phyloP scores from a whole-genome alignment of 495 filamentous ascomycete genomes.

The Neurospora hispaniola region DNA sequence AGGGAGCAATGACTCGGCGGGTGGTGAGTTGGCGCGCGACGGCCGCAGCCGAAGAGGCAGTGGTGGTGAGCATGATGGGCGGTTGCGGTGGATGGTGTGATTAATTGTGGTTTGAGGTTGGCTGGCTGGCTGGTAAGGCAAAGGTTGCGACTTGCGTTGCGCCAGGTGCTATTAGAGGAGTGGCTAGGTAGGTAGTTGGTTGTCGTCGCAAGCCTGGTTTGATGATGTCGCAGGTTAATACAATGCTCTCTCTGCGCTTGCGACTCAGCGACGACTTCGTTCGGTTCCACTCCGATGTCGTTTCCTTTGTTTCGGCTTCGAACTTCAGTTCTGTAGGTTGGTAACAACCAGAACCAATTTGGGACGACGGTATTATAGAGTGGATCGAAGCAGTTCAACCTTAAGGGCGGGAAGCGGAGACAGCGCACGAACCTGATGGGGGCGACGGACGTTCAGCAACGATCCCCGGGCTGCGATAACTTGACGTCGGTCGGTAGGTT shows the following conservation, averaged over 20 bases:
- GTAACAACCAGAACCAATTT: no score
- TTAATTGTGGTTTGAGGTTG: neutral
- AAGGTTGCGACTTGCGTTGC: no score
- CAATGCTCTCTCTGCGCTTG: no score
- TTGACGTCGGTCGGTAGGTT: constrained; percentile 13
- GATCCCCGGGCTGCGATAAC: constrained; percentile 20
- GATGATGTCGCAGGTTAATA: no score
- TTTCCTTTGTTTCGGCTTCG: no score
- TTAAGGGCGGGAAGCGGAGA: neutral
- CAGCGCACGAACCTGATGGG: constrained; percentile 7
- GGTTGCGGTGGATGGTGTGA: neutral
- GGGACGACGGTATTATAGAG: neutral
- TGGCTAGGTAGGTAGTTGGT: no score
- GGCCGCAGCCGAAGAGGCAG: constrained; percentile 19
- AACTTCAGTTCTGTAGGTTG: no score
- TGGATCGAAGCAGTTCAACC: neutral
- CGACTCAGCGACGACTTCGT: no score
- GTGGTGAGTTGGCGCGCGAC: constrained; percentile 29
- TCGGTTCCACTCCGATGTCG: no score
- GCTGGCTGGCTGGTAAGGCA: no score
- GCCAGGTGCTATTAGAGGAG: no score
- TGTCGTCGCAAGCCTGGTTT: no score
- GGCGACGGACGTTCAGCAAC: constrained; percentile 7
- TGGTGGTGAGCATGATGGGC: constrained; percentile 9
- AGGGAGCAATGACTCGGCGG: constrained; percentile 19